phyloP scores from a whole-genome alignment of 192 early-diverging fungal species.

The Neocallimastix lanati region DNA sequence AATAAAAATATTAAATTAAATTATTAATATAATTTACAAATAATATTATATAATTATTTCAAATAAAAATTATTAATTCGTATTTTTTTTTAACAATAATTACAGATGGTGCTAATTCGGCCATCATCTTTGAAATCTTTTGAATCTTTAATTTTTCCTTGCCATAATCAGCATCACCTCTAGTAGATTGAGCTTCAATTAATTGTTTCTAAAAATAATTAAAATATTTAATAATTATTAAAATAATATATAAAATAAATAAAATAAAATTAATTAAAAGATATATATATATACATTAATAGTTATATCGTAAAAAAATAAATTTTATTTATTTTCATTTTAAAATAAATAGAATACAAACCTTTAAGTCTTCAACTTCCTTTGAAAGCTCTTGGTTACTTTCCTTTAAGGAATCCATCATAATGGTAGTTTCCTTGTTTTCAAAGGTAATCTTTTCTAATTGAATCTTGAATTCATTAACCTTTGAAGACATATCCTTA shows the following conservation, averaged over 20 bases:
- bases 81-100: no score
- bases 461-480: constrained; percentile 64
- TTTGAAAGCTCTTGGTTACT: constrained; percentile 53
- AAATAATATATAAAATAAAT: no score
- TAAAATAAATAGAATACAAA: constrained; percentile 4
- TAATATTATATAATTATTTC: no score
- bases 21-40: no score
- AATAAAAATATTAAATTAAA: no score
- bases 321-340: no score
- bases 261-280: no score
- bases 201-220: constrained; percentile 21
- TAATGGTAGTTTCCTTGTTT: constrained; percentile 72
- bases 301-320: no score
- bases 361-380: constrained; percentile 61
- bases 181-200: constrained; percentile 18
- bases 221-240: no score
- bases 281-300: no score
- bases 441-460: constrained; percentile 77
- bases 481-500: constrained; percentile 44
- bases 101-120: constrained; percentile 54
- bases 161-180: constrained; percentile 31
- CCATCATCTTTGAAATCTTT: constrained; percentile 72
- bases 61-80: no score
- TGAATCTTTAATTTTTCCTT: constrained; percentile 64
- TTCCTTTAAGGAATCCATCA: constrained; percentile 75